Evolutionary conservation across 2,329 filamentous ascomycete genomes (phyloP), one percentile per base, ranked within the genome.

Genomic region (Aulographum hederae): DNA sequence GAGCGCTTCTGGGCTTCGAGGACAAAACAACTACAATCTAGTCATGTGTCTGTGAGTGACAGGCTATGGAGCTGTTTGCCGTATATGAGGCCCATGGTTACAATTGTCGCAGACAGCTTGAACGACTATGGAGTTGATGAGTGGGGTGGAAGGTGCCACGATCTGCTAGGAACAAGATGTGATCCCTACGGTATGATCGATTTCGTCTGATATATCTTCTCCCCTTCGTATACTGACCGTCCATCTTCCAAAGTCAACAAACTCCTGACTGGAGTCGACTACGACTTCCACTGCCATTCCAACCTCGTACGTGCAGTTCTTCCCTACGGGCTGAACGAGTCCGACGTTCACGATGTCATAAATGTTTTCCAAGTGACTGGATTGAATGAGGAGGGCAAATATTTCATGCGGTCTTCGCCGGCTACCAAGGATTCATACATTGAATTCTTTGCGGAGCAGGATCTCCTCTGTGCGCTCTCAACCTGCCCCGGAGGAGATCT

Each of bases 331-430:
- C 50, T 89, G 26, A 64, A 60, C 4, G 81, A 89, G 52, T 58
- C 60, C 18, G 79, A 89, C 46, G 70, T 89, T 2, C 81, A 91
- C 44, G 80, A 91, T 48, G 80, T 91, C 1, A 62, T 91, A 33
- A 91, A 91, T 45, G 61, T 91, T 3, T 89, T 91, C 47, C 81
- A 91, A 50, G 78, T 85, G 5, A 89, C 81, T 0, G 79, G 80
- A 0, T 48, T 89, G 29, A 75, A 89, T 43, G 60, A 67, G 32
- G 45, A 74, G 37, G 79, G 78, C 0, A 65, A 71, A 32, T 86
- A 85, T 41, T 85, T 80, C 37, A 91, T 91, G 64, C 50, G 53
- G 37, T 31, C 46, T 1, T 46, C 43, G 14, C 51, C 51, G 1
- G 48, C 49, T 2, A 48, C 43, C 0, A 19, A 35, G 5, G 38